Conservation (phyloP, 2,329 filamentous ascomycete species). For the Pseudogymnoascus sp. region DNA sequence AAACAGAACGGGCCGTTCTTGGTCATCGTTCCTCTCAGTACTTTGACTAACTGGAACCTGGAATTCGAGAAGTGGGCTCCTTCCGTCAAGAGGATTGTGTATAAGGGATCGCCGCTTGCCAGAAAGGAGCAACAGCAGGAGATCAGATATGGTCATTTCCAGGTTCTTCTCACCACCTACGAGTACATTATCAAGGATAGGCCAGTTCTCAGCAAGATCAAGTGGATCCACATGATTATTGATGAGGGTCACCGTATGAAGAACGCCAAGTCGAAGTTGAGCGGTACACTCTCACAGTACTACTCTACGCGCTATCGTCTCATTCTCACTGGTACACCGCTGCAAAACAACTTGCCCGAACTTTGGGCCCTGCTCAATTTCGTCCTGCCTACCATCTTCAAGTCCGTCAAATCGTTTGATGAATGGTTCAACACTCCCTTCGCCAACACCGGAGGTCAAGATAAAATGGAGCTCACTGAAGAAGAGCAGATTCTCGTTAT, state of each 20-base stretch:
- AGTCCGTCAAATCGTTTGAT: conserved; percentile 96
- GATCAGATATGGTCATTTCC: conserved; percentile 90
- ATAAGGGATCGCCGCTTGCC: conserved; percentile 86
- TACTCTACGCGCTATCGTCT: conserved; percentile 92
- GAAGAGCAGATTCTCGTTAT: conserved; percentile 99
- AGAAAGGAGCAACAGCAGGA: conserved; percentile 88
- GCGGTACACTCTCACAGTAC: conserved; percentile 87
- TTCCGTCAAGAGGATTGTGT: conserved; percentile 76
- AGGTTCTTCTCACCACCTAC: conserved; percentile 94
- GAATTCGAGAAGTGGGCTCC: conserved; percentile 99
- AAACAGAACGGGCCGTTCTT: conserved; percentile 85
- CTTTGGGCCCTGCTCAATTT: conserved; percentile 98
- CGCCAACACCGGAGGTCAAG: conserved; percentile 93
- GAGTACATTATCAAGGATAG: conserved; percentile 99
- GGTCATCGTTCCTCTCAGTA: conserved; percentile 94
- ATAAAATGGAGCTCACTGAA: conserved; percentile 98
- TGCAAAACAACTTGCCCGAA: conserved; percentile 95
- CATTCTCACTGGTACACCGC: conserved; percentile 91
- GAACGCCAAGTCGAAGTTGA: conserved; percentile 93
- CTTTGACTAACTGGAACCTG: conserved; percentile 95
- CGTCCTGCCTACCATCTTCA: conserved; percentile 96
- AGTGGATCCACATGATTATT: conserved; percentile 99
- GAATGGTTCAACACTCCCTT: conserved; percentile 99
- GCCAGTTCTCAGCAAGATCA: conserved; percentile 91
- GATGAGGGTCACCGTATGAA: conserved; percentile 99